Evolutionary conservation across 768 basidiomycete genomes (phyloP), one percentile per base, ranked within the genome.

Genomic region (Strobilomyces dryophilus): DNA sequence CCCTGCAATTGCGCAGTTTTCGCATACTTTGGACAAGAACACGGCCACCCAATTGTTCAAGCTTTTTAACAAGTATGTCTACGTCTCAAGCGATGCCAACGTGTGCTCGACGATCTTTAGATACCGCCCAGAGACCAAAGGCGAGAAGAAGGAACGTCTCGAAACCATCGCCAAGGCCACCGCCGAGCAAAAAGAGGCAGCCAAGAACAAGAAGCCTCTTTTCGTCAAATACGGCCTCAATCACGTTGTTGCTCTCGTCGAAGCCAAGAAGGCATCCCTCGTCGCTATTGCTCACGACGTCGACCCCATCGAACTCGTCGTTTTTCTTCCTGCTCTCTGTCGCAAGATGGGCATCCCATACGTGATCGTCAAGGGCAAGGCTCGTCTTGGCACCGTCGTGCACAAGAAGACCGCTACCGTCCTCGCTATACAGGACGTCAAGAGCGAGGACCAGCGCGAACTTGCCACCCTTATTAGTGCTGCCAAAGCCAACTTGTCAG

Each of bases 311-410:
- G 95, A 99, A 77, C 88, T 99, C 65, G 95, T 99, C 60, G 84
- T 99, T 74, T 98, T 92, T 87, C 81, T 98, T 55, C 95, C 95
- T 52, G 94, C 95, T 51, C 86, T 98, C 55, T 98, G 95, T 79
- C 87, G 93, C 74, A 98, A 98, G 85, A 98, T 98, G 95, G 95
- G 95, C 72, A 89, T 98, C 32, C 95, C 95, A 37, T 98, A 98
- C 76, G 92, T 94, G 59, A 97, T 99, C 61, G 94, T 95, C 63
- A 98, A 98, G 79, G 89, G 90, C 76, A 98, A 98, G 77, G 92
- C 95, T 52, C 91, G 95, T 70, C 91, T 98, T 66, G 95, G 95
- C 63, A 92, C 95, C 8, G 93, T 98, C 57, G 92, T 95, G 37
- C 92, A 97, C 83, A 97, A 97, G 85, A 98, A 98, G 85, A 98